phyloP scores from a whole-genome alignment of 2,329 filamentous ascomycete genomes.

The Aspergillus amoenus region DNA sequence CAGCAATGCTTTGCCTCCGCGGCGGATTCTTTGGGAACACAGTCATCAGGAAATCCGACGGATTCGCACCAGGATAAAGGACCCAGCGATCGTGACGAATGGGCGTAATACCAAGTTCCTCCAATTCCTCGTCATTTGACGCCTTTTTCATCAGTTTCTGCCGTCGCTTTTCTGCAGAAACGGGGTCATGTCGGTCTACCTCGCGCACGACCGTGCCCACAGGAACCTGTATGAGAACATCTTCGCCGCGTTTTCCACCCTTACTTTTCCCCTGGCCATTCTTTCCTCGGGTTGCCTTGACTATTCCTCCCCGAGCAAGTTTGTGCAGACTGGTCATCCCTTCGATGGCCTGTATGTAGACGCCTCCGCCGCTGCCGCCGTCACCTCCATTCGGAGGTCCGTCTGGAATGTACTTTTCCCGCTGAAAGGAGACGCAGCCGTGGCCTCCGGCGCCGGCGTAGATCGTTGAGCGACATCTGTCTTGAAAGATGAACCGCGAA shows the following conservation, averaged over 20 bases:
- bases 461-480: conserved; percentile 76
- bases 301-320: conserved; percentile 71
- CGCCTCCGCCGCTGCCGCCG: conserved; percentile 83
- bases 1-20: conserved; percentile 57
- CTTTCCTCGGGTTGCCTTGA: conserved; percentile 45
- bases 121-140: conserved; percentile 37
- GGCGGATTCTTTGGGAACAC: conserved; percentile 59
- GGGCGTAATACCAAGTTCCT: conserved; percentile 42
- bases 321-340: conserved; percentile 94
- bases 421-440: conserved; percentile 90
- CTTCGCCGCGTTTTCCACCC: conserved; percentile 75
- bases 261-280: conserved; percentile 50
- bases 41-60: conserved; percentile 64
- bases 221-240: conserved; percentile 84
- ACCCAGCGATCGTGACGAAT: conserved; percentile 72
- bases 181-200: conserved; percentile 73
- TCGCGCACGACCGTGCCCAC: conserved; percentile 90
- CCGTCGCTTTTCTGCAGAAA: conserved; percentile 62
- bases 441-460: conserved; percentile 80
- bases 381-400: conserved; percentile 94
- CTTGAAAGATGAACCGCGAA: conserved; percentile 76
- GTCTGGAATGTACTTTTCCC: conserved; percentile 84
- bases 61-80: conserved; percentile 76
- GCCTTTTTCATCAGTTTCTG: conserved; percentile 4
- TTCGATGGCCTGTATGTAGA: conserved; percentile 91